Conservation (phyloP, 225 moss, liverwort and hornwort species). For the Bryoerythrophyllum caledonicum region DNA sequence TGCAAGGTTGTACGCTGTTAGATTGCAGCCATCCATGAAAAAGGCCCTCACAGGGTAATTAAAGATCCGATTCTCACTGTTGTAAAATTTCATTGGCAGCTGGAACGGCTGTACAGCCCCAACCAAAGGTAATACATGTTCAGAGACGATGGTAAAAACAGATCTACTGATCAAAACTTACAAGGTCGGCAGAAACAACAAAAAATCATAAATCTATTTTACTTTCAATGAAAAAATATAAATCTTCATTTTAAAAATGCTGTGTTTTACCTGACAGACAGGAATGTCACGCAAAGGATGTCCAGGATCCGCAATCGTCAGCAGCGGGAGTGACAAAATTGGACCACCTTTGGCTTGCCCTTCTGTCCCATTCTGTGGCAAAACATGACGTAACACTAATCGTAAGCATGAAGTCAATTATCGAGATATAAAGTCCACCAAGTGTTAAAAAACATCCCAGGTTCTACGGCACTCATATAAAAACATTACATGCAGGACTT, state of each 20-base stretch:
- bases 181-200: background rate
- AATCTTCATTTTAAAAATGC: background rate
- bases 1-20: conserved; percentile 94
- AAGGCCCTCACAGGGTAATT: conserved; percentile 93
- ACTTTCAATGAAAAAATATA: background rate
- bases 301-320: conserved; percentile 90
- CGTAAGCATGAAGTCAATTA: conserved; percentile 14
- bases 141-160: background rate
- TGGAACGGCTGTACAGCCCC: conserved; percentile 68
- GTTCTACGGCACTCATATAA: background rate
- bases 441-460: conserved; percentile 5
- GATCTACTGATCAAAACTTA: conserved; percentile 3
- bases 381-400: background rate
- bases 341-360: conserved; percentile 93
- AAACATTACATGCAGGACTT: conserved; percentile 9
- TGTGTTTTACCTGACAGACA: conserved; percentile 77
- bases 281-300: conserved; percentile 95
- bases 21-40: conserved; percentile 98
- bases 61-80: conserved; percentile 92
- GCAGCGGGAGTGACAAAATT: conserved; percentile 87
- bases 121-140: conserved; percentile 19
- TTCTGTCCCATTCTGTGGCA: conserved; percentile 68
- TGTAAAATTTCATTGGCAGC: conserved; percentile 90
- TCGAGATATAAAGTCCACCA: conserved; percentile 11
- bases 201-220: background rate